Evolutionary conservation across 176 grass and related monocot species (phyloP).

Genomic region (Saccharum officinarum): DNA sequence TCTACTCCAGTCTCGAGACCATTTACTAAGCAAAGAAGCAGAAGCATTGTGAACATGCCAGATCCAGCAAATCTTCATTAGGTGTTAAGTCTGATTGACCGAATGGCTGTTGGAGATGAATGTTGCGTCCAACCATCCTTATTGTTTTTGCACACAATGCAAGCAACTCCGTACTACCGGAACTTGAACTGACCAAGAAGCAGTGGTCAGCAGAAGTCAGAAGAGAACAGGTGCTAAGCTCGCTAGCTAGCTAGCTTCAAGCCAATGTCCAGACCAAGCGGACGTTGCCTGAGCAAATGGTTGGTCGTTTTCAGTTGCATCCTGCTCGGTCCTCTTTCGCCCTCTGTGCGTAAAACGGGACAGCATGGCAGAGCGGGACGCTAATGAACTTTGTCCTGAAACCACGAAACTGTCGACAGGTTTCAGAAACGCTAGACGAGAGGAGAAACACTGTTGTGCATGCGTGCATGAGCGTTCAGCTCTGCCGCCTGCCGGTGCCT

Average conservation of each 20-base stretch:
- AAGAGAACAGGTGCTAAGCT: not conserved
- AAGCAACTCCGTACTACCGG: no score
- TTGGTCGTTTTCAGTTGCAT: not conserved
- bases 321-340: not conserved
- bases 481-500: constrained; percentile 4
- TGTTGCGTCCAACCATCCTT: no score
- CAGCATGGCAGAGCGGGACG: not conserved
- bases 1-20: not conserved
- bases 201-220: not conserved
- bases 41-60: not conserved
- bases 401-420: constrained; percentile 6
- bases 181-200: not conserved
- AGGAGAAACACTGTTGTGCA: not conserved
- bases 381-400: not conserved
- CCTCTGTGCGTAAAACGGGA: not conserved
- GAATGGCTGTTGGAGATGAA: not conserved
- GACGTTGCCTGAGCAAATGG: not conserved
- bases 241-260: not conserved
- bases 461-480: not conserved
- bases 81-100: not conserved
- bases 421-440: not conserved
- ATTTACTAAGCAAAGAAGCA: not conserved
- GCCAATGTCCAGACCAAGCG: not conserved
- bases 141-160: not conserved
- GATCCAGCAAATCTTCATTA: not conserved